Base-by-base conservation (phyloP, 371 early-diverging fungal species). In the Syncephalis fuscata region DNA sequence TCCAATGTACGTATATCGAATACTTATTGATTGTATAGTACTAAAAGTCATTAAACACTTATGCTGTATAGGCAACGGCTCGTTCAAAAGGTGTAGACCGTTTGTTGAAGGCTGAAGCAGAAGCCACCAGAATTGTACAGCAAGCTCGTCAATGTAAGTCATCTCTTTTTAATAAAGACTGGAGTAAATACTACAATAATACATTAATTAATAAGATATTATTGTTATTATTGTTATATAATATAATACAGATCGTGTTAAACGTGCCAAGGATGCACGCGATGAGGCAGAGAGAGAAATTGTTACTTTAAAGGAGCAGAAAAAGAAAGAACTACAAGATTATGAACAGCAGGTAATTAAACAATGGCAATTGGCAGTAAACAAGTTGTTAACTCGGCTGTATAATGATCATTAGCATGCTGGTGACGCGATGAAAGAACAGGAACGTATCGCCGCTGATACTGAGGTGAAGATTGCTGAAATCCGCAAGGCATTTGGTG, bases 251-350 rank as follows among this genome's bases (percentile, higher is more conserved):
- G 91, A 88, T 65, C 82, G 91, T 48, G 73, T 81, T 32, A 76
- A 85, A 60, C 72, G 85, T 23, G 65, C 88, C 45, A 85, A 87
- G 68, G 88, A 85, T 62, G 91, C 91, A 20, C 78, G 87, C 44
- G 65, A 74, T 14, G 87, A 87, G 54, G 91, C 91, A 14, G 67
- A 69, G 42, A 84, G 86, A 65, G 91, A 88, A 48, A 85, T 91
- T 49, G 78, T 79, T 40, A 65, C 66, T 23, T 67, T 88, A 37
- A 85, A 87, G 65, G 67, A 69, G 24, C 73, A 75, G 56, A 88
- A 87, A 70, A 71, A 74, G 49, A 51, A 59, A 22, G 85, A 91
- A 68, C 81, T 83, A 32, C 69, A 67, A 52, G 64, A 67, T 55
- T 80, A 74, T 52, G 82, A 87, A 50, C 32, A 32, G 11, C 32